These are phyloP conservation scores for Combretum micranthum DNA, from an alignment of 345 rosid genomes.

Conservation along the genomic window DNA sequence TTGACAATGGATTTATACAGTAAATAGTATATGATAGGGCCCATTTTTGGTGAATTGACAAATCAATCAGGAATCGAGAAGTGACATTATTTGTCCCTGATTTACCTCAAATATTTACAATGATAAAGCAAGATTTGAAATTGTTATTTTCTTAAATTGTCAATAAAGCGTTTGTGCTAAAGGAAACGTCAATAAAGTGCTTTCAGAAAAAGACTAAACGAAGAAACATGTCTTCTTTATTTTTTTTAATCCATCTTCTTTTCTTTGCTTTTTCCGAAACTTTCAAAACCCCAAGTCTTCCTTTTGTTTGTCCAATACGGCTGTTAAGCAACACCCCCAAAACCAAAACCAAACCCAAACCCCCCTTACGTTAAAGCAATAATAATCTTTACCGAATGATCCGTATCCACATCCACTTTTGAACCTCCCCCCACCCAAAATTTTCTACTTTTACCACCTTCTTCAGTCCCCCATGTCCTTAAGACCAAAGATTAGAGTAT, in stretches of 20 bases:
- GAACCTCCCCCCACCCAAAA: constrained; percentile 14
- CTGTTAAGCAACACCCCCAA: constrained; percentile 5
- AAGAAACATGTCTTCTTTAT: constrained; percentile 12
- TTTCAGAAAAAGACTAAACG: constrained; percentile 12
- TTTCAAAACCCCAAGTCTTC: constrained; percentile 2
- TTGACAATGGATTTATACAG: too few species aligned
- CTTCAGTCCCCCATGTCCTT: constrained; percentile 3
- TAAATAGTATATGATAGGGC: too few species aligned
- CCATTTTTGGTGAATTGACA: too few species aligned
- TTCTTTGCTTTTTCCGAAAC: constrained; percentile 6
- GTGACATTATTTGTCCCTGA: too few species aligned
- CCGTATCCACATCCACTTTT: constrained; percentile 44
- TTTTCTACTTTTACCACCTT: not conserved
- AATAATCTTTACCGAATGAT: constrained; percentile 26
- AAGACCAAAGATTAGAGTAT: constrained; percentile 7
- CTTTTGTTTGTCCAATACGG: constrained; percentile 18
- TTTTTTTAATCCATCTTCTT: not conserved
- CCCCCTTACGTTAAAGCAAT: constrained; percentile 21
- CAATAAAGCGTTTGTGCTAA: constrained; percentile 17
- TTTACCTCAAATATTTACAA: too few species aligned
- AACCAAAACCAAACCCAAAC: not conserved
- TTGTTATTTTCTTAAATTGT: constrained; percentile 1
- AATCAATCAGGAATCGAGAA: too few species aligned
- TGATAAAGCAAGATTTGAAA: constrained; percentile 9
- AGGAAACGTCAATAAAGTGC: constrained; percentile 16